phyloP scores from a whole-genome alignment of 169 alveolate species.

The Eimeria acervulina region DNA sequence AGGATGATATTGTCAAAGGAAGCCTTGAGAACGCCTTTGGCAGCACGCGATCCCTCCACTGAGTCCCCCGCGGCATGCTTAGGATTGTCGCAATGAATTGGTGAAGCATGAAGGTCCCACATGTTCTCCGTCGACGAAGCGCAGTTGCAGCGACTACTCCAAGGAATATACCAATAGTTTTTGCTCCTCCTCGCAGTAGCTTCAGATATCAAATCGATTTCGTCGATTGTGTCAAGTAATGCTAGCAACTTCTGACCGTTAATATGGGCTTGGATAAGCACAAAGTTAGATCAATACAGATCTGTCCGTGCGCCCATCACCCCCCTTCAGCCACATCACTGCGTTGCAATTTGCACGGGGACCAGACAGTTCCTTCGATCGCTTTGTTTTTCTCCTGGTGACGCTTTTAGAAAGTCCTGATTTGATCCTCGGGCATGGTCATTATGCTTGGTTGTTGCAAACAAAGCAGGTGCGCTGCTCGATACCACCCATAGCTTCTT shows the following conservation, averaged over 20 bases:
- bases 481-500: no score
- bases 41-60: no score
- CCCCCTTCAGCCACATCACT: no score
- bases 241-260: background rate
- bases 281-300: background rate
- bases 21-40: no score
- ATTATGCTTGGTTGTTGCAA: background rate
- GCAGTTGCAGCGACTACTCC: background rate
- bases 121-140: background rate
- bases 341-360: no score
- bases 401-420: no score
- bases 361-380: background rate
- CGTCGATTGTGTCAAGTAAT: background rate
- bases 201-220: background rate
- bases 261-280: background rate
- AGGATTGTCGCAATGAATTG: no score
- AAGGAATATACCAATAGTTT: background rate
- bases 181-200: background rate
- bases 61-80: no score
- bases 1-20: no score
- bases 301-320: background rate
- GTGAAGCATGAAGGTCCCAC: no score
- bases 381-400: background rate
- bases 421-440: no score
- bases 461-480: background rate